Base-by-base conservation (phyloP, 2,329 filamentous ascomycete species). In the Aureobasidium vineae region DNA sequence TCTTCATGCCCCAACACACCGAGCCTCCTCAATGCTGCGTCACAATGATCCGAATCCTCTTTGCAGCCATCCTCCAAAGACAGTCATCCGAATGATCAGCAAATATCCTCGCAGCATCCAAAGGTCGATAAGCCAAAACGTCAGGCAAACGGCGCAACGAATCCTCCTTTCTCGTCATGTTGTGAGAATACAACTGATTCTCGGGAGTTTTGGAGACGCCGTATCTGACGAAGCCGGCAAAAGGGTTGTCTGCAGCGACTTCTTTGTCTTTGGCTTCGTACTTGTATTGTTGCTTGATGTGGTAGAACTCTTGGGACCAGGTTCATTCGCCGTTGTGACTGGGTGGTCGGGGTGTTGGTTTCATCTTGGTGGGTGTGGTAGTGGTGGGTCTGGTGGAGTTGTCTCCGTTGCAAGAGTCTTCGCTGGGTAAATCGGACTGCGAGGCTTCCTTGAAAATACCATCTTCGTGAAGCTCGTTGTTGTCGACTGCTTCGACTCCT, bases 61-160 rank as follows among this genome's bases (percentile, higher is more conserved):
- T 63, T 16, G 60, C 60, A 28, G 60, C 60, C 47, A 41, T 53
- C 21, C 6, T 50, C 59, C 10, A 50, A n/a, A 31, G 28, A 38
- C 28, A 38, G 1, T 38, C 21, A 7, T 28, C n/a, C 7, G 16
- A n/a, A 2, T 13, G 23, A 5, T 19, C 31, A 13, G 26, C 8
- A 33, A 36, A 41, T 10, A 19, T 16, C 19, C 50, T 63, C 21
- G 23, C 60, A 43, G 60, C 36, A 53, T 63, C 47, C 13, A 63
- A 41, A 43, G 47, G 60, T 26, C 47, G 33, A 36, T 53, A 63
- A 7, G 36, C 47, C 6, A 63, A 19, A 5, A 21, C 3, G 0
- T 63, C 47, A 21, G 60, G 47, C 2, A 43, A 1, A 16, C 11
- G 45, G 1, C 57, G 23, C 7, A 31, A 16, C 2, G 8, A 43